phyloP scores from a whole-genome alignment of 2,329 filamentous ascomycete species.

The Aspergillus sp. region DNA sequence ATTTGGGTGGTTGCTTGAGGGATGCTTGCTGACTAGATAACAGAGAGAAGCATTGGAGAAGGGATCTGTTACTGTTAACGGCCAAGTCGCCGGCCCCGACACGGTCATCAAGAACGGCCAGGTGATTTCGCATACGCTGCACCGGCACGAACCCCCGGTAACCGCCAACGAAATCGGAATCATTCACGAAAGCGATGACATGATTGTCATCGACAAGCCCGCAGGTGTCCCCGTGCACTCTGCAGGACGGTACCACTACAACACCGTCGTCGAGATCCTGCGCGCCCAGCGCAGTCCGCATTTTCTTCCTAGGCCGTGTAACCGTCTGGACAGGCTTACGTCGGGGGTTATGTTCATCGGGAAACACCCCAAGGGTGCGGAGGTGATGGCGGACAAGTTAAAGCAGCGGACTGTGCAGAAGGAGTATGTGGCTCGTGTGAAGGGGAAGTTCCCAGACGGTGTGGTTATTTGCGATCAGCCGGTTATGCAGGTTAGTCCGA shows the following conservation, averaged over 20 bases:
- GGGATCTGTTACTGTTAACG: constrained; percentile 75
- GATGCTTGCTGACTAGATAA: constrained; percentile 1
- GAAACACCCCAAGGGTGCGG: constrained; percentile 74
- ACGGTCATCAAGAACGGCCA: constrained; percentile 81
- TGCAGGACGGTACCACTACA: constrained; percentile 91
- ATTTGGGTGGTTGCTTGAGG: too few species aligned
- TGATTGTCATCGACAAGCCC: constrained; percentile 96
- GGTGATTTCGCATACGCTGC: constrained; percentile 83
- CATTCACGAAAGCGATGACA: constrained; percentile 83
- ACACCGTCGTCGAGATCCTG: constrained; percentile 91
- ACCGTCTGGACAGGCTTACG: constrained; percentile 86
- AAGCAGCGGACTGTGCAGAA: constrained; percentile 77
- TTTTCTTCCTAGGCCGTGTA: constrained; percentile 67
- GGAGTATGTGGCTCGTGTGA: constrained; percentile 88
- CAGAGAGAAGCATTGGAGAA: constrained; percentile 68
- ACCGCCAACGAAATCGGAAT: constrained; percentile 71
- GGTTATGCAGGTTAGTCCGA: constrained; percentile 88
- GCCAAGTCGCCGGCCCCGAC: constrained; percentile 59
- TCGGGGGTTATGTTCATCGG: constrained; percentile 98
- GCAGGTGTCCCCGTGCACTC: constrained; percentile 92
- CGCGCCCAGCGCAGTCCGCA: constrained; percentile 59
- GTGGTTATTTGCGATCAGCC: constrained; percentile 90
- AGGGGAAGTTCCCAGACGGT: constrained; percentile 83
- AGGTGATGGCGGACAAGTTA: constrained; percentile 69
- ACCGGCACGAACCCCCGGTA: constrained; percentile 92